Conservation (phyloP, 2,329 filamentous ascomycete genomes). For the Fusarium lateritium region DNA sequence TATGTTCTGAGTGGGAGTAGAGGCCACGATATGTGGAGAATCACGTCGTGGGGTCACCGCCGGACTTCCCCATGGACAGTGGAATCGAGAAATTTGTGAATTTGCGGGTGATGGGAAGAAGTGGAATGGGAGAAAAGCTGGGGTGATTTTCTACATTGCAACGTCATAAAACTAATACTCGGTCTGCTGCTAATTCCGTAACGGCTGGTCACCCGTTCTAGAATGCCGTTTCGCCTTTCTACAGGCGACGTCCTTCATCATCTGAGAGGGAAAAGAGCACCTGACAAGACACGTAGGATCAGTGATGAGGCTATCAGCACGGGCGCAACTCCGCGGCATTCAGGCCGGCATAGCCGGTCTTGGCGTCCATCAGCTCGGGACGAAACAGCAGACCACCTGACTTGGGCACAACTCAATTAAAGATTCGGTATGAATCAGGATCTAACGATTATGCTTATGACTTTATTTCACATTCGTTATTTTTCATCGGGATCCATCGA, state of each 20-base stretch:
- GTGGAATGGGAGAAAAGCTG: background rate
- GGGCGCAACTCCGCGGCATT: background rate
- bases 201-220: background rate
- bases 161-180: background rate
- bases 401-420: background rate
- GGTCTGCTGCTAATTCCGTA: background rate
- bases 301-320: background rate
- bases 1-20: background rate
- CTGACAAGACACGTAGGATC: background rate
- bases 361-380: background rate
- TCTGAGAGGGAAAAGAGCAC: background rate
- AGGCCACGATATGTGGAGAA: constrained; percentile 14
- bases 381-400: background rate
- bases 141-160: background rate
- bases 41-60: constrained; percentile 18
- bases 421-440: background rate
- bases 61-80: background rate
- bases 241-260: background rate
- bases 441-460: background rate
- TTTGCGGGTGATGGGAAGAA: background rate
- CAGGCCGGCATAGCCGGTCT: constrained; percentile 2
- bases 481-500: too few relatives aligned
- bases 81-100: background rate
- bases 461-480: background rate
- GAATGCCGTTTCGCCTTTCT: background rate